Conservation (phyloP, 768 basidiomycete genomes). For the Mycena metata region DNA sequence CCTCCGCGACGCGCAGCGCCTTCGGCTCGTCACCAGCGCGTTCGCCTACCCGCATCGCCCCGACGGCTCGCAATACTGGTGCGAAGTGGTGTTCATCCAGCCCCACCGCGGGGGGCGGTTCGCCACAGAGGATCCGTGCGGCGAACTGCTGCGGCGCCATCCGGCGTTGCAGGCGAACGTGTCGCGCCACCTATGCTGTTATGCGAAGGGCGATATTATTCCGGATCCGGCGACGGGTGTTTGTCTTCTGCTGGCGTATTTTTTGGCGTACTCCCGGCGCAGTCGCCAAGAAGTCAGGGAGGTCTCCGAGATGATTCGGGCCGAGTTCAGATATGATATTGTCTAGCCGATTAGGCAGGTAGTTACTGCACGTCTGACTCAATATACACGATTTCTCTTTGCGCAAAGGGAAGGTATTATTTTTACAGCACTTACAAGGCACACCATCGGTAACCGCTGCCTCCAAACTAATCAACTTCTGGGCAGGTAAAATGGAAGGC, state of each 20-base stretch:
- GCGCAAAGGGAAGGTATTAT: too few species aligned
- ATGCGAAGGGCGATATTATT: conserved; percentile 19
- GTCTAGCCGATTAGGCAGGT: background rate
- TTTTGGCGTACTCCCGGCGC: conserved; percentile 23
- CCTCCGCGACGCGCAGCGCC: conserved; percentile 25
- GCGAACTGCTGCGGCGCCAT: conserved; percentile 16
- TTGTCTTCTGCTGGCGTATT: conserved; percentile 30
- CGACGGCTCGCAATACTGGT: conserved; percentile 33
- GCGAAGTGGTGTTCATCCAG: conserved; percentile 34
- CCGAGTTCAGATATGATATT: conserved; percentile 26
- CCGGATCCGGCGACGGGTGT: conserved; percentile 31
- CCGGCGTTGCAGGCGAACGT: conserved; percentile 18
- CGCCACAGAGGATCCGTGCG: conserved; percentile 22
- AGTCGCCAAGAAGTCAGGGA: conserved; percentile 22
- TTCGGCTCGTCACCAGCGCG: conserved; percentile 13
- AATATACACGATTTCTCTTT: too few species aligned
- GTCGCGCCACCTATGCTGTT: conserved; percentile 19
- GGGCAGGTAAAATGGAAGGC: too few species aligned
- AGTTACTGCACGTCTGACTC: too few species aligned
- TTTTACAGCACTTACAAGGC: too few species aligned
- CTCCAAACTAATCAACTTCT: too few species aligned
- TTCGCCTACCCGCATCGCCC: conserved; percentile 15
- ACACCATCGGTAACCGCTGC: too few species aligned
- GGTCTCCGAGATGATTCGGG: conserved; percentile 25
- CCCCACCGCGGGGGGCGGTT: conserved; percentile 24